phyloP scores from a whole-genome alignment of 2,329 filamentous ascomycete species.

The Xylaria sp. region DNA sequence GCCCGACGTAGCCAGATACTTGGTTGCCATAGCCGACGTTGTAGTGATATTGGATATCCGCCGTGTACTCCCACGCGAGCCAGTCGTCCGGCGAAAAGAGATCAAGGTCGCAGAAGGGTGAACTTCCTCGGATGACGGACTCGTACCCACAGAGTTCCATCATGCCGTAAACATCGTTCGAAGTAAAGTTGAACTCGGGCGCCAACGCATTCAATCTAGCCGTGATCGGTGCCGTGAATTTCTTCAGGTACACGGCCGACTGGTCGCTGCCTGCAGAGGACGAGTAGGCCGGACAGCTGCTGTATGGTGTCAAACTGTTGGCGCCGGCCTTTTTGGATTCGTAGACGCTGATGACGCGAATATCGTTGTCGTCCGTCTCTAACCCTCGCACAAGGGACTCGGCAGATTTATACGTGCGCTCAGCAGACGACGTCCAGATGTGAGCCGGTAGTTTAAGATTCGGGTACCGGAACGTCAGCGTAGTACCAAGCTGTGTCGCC shows the following conservation, averaged over 20 bases:
- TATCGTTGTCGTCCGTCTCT: conserved; percentile 63
- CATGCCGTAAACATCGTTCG: conserved; percentile 72
- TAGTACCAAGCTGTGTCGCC: conserved; percentile 67
- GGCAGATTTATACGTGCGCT: conserved; percentile 69
- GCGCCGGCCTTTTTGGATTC: conserved; percentile 69
- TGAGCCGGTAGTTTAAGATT: conserved; percentile 62
- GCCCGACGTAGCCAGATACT: conserved; percentile 68
- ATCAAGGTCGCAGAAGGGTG: conserved; percentile 69
- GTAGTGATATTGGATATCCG: conserved; percentile 72
- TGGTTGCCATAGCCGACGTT: conserved; percentile 73
- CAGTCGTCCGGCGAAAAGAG: conserved; percentile 71
- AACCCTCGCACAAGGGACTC: conserved; percentile 68
- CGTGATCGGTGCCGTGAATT: conserved; percentile 71
- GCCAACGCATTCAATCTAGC: conserved; percentile 64
- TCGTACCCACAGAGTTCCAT: conserved; percentile 75
- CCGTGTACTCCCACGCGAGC: conserved; percentile 74
- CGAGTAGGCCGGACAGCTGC: conserved; percentile 72
- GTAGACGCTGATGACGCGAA: conserved; percentile 65
- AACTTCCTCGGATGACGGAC: conserved; percentile 70
- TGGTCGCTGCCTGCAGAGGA: conserved; percentile 67
- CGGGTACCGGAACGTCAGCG: conserved; percentile 69
- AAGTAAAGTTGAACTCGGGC: conserved; percentile 71
- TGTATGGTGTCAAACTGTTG: conserved; percentile 71
- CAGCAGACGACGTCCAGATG: conserved; percentile 72
- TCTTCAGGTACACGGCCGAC: conserved; percentile 60